Percentiles rank a stretch among this genome's conserved stretches.
phyloP scores from a whole-genome alignment of 106 monocot genomes.

The Allium sativum region DNA sequence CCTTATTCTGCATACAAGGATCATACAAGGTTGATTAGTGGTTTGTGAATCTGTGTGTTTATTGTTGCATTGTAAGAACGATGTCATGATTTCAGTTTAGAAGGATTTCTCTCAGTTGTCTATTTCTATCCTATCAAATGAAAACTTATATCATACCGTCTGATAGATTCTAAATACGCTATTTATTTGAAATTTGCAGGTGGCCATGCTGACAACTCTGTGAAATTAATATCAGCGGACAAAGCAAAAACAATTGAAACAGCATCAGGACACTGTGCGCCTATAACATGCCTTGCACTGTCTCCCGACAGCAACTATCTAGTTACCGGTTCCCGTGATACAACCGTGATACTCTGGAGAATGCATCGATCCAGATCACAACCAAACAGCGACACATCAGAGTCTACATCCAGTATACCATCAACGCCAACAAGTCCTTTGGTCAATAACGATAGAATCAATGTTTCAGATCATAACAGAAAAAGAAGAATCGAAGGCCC shows the following conservation, averaged over 20 bases:
- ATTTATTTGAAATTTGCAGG: slow-evolving; percentile 20
- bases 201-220: slow-evolving; percentile 87
- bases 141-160: too few relatives aligned
- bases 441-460: slow-evolving; percentile 14
- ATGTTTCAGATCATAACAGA: slow-evolving; percentile 10
- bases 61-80: too few relatives aligned
- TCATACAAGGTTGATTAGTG: too few relatives aligned
- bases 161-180: too few relatives aligned
- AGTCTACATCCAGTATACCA: slow-evolving; percentile 26
- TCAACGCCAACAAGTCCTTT: slow-evolving; percentile 35
- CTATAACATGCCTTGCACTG: slow-evolving; percentile 75
- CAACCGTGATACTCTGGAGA: slow-evolving; percentile 90
- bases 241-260: slow-evolving; percentile 90
- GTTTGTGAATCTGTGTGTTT: too few relatives aligned
- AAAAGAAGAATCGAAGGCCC: slow-evolving; percentile 77
- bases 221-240: slow-evolving; percentile 74
- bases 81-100: too few relatives aligned
- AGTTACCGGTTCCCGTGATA: slow-evolving; percentile 78
- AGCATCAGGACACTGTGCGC: slow-evolving; percentile 68
- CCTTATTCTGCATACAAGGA: too few relatives aligned
- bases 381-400: slow-evolving; percentile 13
- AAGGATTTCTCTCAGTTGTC: too few relatives aligned
- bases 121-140: too few relatives aligned
- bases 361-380: slow-evolving; percentile 30
- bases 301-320: slow-evolving; percentile 71